Evolutionary conservation across 768 basidiomycete genomes (phyloP), one percentile per base, ranked within the genome.

Genomic region (Amanita pseudoporphyria): DNA sequence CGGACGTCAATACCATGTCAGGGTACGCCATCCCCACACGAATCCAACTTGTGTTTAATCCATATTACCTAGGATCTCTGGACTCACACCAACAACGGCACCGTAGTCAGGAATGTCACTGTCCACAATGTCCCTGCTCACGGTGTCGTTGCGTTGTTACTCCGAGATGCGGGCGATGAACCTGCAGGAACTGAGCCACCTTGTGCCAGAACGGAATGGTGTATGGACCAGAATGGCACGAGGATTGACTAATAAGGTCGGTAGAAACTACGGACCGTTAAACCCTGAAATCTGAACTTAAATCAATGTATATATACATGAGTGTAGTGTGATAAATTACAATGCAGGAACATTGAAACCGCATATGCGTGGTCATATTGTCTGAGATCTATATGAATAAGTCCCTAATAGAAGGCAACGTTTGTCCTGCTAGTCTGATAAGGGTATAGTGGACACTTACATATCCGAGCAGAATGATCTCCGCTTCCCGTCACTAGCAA

Each of bases 41-140:
- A 37, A 7, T n/a, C 16, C 30, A 37, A 16, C 12, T 9, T 35
- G n/a, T 28, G 1, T 41, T 18, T n/a, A 38, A 24, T 10, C 31
- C 41, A 49, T 35, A 13, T 18, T n/a, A 22, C 38, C 13, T 53
- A 86, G 81, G 84, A 87, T 57, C 68, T 86, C 2, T 87, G 84
- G 84, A 60, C 77, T 3, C 84, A 86, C 60, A 84, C 81, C 18
- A 67, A 82, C 56, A 85, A 83, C 55, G 82, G 81, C 3, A 85
- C 79, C 0, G 77, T 76, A 1, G 67, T 79, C 19, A 73, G 83
- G 14, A 79, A 75, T 59, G 70, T 84, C 56, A 77, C 75, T 3
- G 71, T 67, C 3, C 45, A 64, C 7, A 64, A 62, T 16, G 81
- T 86, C 9, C 82, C 83, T 3, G 57, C 81, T 6, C 84, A 87